Conservation (phyloP, 2,329 filamentous ascomycete species). For the Fusarium sp. region DNA sequence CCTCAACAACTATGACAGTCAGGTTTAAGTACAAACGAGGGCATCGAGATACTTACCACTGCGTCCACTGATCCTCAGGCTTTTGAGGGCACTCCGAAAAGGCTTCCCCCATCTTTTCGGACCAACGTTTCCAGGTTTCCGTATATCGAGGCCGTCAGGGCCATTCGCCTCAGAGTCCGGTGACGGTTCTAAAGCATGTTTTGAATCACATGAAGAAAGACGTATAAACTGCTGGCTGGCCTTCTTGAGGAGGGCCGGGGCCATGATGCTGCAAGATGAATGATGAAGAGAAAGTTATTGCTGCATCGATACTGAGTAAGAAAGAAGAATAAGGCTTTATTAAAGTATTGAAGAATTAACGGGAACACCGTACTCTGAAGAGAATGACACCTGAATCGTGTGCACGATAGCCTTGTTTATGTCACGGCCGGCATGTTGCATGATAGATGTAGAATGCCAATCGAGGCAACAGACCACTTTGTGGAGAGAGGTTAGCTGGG, state of each 20-base stretch:
- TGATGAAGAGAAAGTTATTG: slow-evolving; percentile 8
- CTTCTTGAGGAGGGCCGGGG: slow-evolving; percentile 43
- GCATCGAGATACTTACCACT: slow-evolving; percentile 32
- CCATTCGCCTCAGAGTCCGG: slow-evolving; percentile 10
- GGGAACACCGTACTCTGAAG: background rate
- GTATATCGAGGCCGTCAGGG: slow-evolving; percentile 9
- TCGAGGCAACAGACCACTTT: background rate
- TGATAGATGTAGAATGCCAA: background rate
- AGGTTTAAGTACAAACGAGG: background rate
- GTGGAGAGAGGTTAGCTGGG: background rate
- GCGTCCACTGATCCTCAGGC: slow-evolving; percentile 47
- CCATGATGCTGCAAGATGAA: slow-evolving; percentile 44
- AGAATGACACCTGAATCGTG: slow-evolving; percentile 13
- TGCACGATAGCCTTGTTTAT: background rate
- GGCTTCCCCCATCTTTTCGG: slow-evolving; percentile 53
- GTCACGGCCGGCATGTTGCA: background rate
- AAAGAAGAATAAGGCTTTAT: slow-evolving; percentile 1
- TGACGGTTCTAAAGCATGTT: slow-evolving; percentile 13
- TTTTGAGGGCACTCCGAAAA: slow-evolving; percentile 50
- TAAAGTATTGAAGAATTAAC: slow-evolving; percentile 11
- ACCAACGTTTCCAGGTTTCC: slow-evolving; percentile 45
- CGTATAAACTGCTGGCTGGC: slow-evolving; percentile 42
- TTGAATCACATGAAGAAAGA: slow-evolving; percentile 28
- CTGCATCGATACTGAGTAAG: slow-evolving; percentile 20
- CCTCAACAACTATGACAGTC: slow-evolving; percentile 41